These are phyloP conservation scores for Lindgomyces ingoldianus DNA, from an alignment of 495 filamentous ascomycete species.

Conservation along the genomic window DNA sequence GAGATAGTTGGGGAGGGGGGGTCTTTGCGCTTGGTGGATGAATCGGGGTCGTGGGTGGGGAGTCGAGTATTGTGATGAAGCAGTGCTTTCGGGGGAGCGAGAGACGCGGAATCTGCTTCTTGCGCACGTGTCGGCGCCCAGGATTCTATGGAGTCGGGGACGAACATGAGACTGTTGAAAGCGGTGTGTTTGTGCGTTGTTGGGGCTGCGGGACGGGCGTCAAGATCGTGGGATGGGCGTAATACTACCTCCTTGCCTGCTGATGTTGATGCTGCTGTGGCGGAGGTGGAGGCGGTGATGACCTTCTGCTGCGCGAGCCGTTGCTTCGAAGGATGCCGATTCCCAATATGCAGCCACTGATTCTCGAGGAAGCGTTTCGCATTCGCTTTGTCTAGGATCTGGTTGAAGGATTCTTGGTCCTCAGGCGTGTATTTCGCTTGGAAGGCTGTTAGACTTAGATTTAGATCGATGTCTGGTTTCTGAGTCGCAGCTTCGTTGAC, in stretches of 20 bases:
- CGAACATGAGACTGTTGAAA: conserved; percentile 87
- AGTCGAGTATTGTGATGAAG: conserved; percentile 82
- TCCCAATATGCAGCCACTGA: conserved; percentile 82
- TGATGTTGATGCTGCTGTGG: conserved; percentile 32
- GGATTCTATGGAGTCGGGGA: conserved; percentile 72
- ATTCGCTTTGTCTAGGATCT: conserved; percentile 89
- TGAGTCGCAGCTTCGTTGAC: conserved; percentile 24
- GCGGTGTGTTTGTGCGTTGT: conserved; percentile 73
- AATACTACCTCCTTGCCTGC: conserved; percentile 14
- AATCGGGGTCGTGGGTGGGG: conserved; percentile 44
- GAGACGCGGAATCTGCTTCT: conserved; percentile 66
- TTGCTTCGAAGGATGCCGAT: conserved; percentile 61
- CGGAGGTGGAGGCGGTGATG: conserved; percentile 43
- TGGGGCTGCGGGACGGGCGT: conserved; percentile 74
- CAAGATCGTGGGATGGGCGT: conserved; percentile 52
- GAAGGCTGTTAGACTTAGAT: conserved; percentile 79
- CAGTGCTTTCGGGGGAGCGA: conserved; percentile 73
- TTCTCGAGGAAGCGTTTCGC: conserved; percentile 76
- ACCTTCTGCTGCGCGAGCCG: conserved; percentile 84
- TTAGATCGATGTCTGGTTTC: conserved; percentile 68
- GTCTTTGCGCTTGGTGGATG: conserved; percentile 31
- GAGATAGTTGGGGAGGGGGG: conserved; percentile 69
- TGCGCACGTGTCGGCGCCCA: conserved; percentile 64
- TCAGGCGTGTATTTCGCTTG: conserved; percentile 93
- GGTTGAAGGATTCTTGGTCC: conserved; percentile 95